Base-by-base conservation (phyloP, 164 flowering plant genomes). In the Akebia trifoliata region DNA sequence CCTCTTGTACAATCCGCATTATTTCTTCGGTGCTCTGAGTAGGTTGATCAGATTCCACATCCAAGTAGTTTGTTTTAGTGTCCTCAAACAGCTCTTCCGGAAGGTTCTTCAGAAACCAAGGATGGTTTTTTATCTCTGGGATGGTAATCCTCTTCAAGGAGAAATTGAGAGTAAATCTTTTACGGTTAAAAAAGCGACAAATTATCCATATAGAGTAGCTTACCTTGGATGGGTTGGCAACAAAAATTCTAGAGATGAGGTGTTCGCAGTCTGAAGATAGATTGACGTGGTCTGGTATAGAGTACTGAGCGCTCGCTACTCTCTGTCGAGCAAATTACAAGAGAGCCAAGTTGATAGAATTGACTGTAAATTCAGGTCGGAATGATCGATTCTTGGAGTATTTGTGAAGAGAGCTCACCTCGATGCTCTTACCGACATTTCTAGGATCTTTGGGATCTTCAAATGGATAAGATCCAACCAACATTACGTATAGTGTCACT, bases 261-360 rank as follows among this genome's bases (percentile, higher is more conserved):
- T 71, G 75, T 46, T 69, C 68, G 68, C 87, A 81, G 20, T 80
- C 85, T 1, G 79, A 69, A 11, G 87, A 86, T 10, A 83, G 62
- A 3, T 74, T 84, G n/a, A 86, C 75, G 54, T 83, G 77, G 56
- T 83, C 90, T 0, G 90, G 94, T 56, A 84, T 76, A 47, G 86
- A 63, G 76, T 82, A 86, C 48, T 86, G 83, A 11, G 72, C 84
- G 28, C 72, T 68, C 76, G 78, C 52, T 63, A 82, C 82, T 64
- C 83, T 74, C 90, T 82, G 82, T n/a, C 51, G 14, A 59, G 22
- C 28, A 40, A 28, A 38, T 17, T n/a, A n/a, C 6, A 53, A 12
- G 5, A 11, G 14, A 11, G 8, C 4, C 29, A 15, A 32, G n/a
- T 20, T 36, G 42, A 21, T 22, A 21, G 39, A 36, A 17, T 17